Evolutionary conservation across 176 grass and related monocot species (phyloP), one percentile per base, ranked within the genome.

Genomic region (Hyparrhenia diplandra): DNA sequence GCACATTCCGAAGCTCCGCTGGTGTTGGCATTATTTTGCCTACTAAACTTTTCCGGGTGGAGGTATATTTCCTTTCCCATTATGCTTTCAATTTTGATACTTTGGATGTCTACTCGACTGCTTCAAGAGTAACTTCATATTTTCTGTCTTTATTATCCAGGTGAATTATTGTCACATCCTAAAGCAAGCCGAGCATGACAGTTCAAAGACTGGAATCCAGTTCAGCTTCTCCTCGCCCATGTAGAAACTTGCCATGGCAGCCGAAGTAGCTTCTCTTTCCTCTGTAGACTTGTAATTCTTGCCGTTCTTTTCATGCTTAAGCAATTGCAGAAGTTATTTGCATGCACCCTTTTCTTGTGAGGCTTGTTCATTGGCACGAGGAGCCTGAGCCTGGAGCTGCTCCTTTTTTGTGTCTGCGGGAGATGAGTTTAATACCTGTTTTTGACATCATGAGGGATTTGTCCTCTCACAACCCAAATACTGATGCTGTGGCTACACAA

Each of bases 101-200:
- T 11, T 12, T 34, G 6, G 27, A 32, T 52, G 21, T 10, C 29
- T 2, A 4, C 30, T 65, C 7, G 13, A 30, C 10, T 79, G 39
- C 20, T 68, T 74, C 40, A 6, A 62, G 23, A 42, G 60, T 42
- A 24, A 82, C 52, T 6, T 62, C 8, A 73, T 39, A 0, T 72
- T 20, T 28, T 27, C 23, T 63, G 40, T 46, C 51, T 69, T 59
- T 51, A 74, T 52, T 58, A 74, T 74, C 52, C 90, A 99, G 97
- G 88, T 99, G 63, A 99, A 99, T 78, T 99, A 99, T 66, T 96
- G 97, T 69, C 87, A 88, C 72, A 86, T 99, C 64, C 74, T 99
- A 83, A 96, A 93, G 87, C 90, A 95, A 39, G 86, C 85, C 67
- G 71, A 95, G 85, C 87, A 96, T 89, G 97, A 96, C 69, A 49